Base-by-base conservation (phyloP, 805 yeast species). In the Candida piceae region DNA sequence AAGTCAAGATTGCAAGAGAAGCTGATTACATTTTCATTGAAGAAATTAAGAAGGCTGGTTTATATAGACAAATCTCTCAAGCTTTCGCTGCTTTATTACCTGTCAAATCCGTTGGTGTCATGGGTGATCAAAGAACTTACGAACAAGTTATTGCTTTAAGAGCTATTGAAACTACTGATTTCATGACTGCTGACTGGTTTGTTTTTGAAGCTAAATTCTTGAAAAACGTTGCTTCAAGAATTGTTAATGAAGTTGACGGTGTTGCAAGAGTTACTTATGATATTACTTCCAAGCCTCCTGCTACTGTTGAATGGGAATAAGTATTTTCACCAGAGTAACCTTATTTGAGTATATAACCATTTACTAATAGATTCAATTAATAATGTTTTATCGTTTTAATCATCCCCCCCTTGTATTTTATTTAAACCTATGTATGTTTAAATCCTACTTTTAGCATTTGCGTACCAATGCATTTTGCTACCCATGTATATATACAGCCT, bases 161-260 rank as follows among this genome's bases (percentile, higher is more conserved):
- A 69, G 98, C 98, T 51, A 87, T 93, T 55, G 97, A 89, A 71
- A 93, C 98, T 38, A 76, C 80, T 44, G 99, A 93, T 70, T 93
- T 93, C 76, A 93, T 93, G 99, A 93, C 99, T 55, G 98, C 98
- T 45, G 98, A 93, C 67, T 93, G 99, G 99, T 93, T 68, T 64
- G 84, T 83, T 48, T 93, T 93, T 60, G 97, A 89, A 53, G 90
- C 90, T 48, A 62, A 76, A 35, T 93, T 93, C 80, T 76, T 93
- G 66, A 93, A 90, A 76, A 79, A 70, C 47, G 97, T 89, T 42
- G 87, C 96, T 40, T 78, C 95, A 30, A 81, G 99, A 75, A 93
- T 93, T 45, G 97, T 93, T 54, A 93, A 93, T 66, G 99, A 93
- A 72, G 99, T 93, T 44, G 86, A 84, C 51, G 99, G 99, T 62